Evolutionary conservation across 2,329 filamentous ascomycete genomes (phyloP), one percentile per base, ranked within the genome.

Genomic region (Hypoxylon sp.): DNA sequence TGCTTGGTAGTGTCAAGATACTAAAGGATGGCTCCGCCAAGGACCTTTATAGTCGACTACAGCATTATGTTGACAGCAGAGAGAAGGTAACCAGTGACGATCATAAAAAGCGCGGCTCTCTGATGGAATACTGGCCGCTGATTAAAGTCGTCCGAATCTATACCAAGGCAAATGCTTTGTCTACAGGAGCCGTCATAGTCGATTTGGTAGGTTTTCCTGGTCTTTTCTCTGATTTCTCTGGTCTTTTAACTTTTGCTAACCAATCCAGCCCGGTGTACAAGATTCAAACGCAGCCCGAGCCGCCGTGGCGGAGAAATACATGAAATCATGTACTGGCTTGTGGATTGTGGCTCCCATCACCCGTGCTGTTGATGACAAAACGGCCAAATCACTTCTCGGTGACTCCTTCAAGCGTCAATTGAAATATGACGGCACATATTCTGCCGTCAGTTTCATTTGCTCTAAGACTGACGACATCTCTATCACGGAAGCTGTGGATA

Each of bases 301-400:
- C 53, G 84, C 84, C n/a, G 85, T 89, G 35, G 85, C 86, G 2
- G 81, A 84, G 53, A 79, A 80, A 0, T 89, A 89, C 69, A 84
- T 88, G 80, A 87, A 89, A 72, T 82, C 85, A 69, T 89, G 86
- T 68, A 86, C 85, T 0, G 84, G 85, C 0, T 76, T 90, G 0
- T 90, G 86, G 86, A 87, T 90, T 66, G 85, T 89, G n/a, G 86
- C 88, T 0, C 87, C 87, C 0, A 89, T 90, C 64, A 89, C 81
- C 59, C 82, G 88, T 27, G 88, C 88, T 6, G 87, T 90, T 0
- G 85, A 90, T 70, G 87, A 90, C 68, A 89, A 89, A 72, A 84
- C 86, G 10, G 88, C 88, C 0, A 87, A 88, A 65, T 83, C 80
- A 1, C 78, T 90, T 2, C 81, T 90, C 2, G 86, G 86, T 0